These are phyloP conservation scores for Xenoacremonium recifei DNA, from an alignment of 2,329 filamentous ascomycete genomes.

Conservation along the genomic window DNA sequence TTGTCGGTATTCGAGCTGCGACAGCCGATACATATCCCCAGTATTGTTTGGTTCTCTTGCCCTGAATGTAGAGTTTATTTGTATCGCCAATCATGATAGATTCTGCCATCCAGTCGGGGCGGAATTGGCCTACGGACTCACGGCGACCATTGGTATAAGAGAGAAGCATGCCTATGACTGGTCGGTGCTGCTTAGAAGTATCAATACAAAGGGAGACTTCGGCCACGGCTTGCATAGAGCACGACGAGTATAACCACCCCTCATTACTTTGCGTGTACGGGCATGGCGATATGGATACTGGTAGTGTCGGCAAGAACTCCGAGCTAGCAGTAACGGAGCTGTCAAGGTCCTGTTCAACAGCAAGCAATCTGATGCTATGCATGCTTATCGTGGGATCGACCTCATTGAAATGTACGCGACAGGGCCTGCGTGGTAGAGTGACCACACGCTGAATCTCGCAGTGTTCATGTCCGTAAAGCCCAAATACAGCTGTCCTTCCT, in stretches of 20 bases:
- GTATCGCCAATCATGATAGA: conserved; percentile 1
- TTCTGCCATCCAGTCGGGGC: conserved; percentile 4
- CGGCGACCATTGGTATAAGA: conserved; percentile 7
- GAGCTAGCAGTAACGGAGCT: not conserved
- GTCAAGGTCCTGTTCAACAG: conserved; percentile 1
- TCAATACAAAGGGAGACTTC: conserved; percentile 6
- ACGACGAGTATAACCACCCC: conserved; percentile 7
- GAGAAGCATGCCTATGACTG: conserved; percentile 8
- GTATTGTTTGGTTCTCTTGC: conserved; percentile 6
- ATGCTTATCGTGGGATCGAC: not conserved
- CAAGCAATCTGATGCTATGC: not conserved
- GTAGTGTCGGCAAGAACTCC: conserved; percentile 2
- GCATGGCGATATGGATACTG: conserved; percentile 4
- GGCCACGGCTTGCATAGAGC: conserved; percentile 3
- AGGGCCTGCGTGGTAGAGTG: not conserved
- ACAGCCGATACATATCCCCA: conserved; percentile 3
- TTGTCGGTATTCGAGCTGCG: not conserved
- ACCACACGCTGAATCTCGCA: conserved; percentile 3
- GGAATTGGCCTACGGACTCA: conserved; percentile 7
- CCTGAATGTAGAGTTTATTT: conserved; percentile 7
- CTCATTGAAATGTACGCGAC: conserved; percentile 6
- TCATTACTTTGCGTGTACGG: conserved; percentile 7
- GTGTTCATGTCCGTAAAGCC: conserved; percentile 4
- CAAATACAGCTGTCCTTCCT: conserved; percentile 8
- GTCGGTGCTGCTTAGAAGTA: conserved; percentile 1